phyloP scores from a whole-genome alignment of 2,329 filamentous ascomycete species.

The Bipolaris oryzae region DNA sequence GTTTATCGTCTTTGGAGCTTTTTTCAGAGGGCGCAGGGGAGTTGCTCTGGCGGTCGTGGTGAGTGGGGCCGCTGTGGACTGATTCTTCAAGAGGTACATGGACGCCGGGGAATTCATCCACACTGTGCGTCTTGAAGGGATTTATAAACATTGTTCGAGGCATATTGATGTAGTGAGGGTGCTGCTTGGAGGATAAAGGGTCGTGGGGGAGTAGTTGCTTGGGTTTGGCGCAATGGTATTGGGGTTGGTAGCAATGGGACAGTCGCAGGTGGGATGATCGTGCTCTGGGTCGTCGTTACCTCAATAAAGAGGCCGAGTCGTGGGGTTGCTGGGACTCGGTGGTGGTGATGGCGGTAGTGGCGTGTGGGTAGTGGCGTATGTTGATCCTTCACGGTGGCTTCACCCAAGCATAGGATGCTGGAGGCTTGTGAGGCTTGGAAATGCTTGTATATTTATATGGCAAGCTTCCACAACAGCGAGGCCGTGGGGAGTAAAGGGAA shows the following conservation, averaged over 20 bases:
- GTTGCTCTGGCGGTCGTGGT: slow-evolving; percentile 17
- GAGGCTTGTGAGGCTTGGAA: slow-evolving; percentile 33
- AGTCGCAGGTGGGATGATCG: slow-evolving; percentile 13
- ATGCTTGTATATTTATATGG: slow-evolving; percentile 32
- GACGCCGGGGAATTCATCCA: slow-evolving; percentile 58
- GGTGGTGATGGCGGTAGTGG: neutral
- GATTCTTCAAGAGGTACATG: slow-evolving; percentile 57
- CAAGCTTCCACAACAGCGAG: slow-evolving; percentile 7
- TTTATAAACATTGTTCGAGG: slow-evolving; percentile 50
- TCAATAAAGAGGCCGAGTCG: slow-evolving; percentile 3
- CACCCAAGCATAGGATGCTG: slow-evolving; percentile 27
- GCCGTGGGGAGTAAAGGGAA: slow-evolving; percentile 1
- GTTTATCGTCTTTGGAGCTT: slow-evolving; percentile 40
- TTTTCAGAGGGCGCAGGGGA: slow-evolving; percentile 26
- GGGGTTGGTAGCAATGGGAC: slow-evolving; percentile 1
- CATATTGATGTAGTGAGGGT: slow-evolving; percentile 40
- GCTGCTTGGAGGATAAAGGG: slow-evolving; percentile 4
- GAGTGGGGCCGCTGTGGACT: slow-evolving; percentile 46
- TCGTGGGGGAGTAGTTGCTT: slow-evolving; percentile 17
- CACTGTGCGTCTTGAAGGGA: slow-evolving; percentile 59
- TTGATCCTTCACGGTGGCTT: slow-evolving; percentile 25
- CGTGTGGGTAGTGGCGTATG: slow-evolving; percentile 1
- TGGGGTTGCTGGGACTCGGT: slow-evolving; percentile 1
- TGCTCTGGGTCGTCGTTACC: slow-evolving; percentile 8
- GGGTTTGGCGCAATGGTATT: slow-evolving; percentile 16